Percentiles rank a stretch among this genome's conserved stretches.
phyloP scores from a whole-genome alignment of 1,284 basidiomycete species.

The Microbotryomycetes sp. region DNA sequence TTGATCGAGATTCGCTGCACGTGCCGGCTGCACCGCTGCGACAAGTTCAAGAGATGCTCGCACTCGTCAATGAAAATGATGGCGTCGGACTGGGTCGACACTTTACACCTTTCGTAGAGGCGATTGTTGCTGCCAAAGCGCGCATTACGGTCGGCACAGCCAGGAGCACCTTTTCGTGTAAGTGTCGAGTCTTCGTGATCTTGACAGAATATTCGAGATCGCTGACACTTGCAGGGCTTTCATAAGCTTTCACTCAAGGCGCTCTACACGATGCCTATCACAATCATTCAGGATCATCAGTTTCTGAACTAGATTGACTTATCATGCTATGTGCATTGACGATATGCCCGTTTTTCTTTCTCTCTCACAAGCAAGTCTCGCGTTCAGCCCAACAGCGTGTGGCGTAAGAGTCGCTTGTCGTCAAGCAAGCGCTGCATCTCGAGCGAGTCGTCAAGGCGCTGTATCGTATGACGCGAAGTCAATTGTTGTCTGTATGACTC shows the following conservation, averaged over 20 bases:
- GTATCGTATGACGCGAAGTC: background rate
- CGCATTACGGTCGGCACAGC: slow-evolving; percentile 3
- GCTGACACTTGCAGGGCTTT: background rate
- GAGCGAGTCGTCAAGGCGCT: background rate
- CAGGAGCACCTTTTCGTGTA: slow-evolving; percentile 11
- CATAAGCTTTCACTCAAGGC: background rate
- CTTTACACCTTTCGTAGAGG: slow-evolving; percentile 25
- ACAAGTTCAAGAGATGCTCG: slow-evolving; percentile 18
- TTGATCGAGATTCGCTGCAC: slow-evolving; percentile 2
- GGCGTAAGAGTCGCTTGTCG: background rate
- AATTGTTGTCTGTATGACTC: too few species aligned
- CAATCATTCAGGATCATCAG: too few species aligned
- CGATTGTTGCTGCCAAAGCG: slow-evolving; percentile 15
- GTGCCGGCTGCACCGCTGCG: background rate
- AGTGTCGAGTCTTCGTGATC: too few species aligned
- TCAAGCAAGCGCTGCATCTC: background rate
- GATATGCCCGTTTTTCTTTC: too few species aligned
- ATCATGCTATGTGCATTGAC: too few species aligned
- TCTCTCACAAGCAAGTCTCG: too few species aligned
- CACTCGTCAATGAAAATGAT: slow-evolving; percentile 25
- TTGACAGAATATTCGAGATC: background rate
- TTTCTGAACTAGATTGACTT: too few species aligned
- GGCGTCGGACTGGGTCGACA: slow-evolving; percentile 25
- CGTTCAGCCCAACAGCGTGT: background rate
- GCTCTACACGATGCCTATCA: background rate